phyloP scores from a whole-genome alignment of 352 stramenopile species.

The Aphanomyces cochlioides region DNA sequence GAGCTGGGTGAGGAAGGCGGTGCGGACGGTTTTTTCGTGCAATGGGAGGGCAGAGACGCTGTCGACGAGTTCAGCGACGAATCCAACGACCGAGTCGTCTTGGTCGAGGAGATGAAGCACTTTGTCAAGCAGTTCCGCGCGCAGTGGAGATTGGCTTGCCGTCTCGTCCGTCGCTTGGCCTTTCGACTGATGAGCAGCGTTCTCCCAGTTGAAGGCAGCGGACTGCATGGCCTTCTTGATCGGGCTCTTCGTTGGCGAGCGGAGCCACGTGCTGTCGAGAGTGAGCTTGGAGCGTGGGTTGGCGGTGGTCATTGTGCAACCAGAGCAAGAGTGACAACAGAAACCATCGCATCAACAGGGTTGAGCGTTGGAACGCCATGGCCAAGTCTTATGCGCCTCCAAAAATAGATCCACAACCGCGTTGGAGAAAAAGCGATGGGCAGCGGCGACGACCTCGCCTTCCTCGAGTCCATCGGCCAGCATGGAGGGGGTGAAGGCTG shows the following conservation, averaged over 20 bases:
- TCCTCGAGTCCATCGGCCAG: slow-evolving; percentile 35
- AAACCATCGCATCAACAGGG: not conserved
- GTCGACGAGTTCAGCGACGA: slow-evolving; percentile 52
- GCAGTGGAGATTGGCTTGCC: slow-evolving; percentile 28
- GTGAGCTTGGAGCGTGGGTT: slow-evolving; percentile 6
- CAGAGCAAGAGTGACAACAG: slow-evolving; percentile 5
- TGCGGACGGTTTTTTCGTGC: slow-evolving; percentile 39
- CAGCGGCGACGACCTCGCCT: slow-evolving; percentile 18
- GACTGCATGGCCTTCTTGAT: slow-evolving; percentile 23
- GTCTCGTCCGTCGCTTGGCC: slow-evolving; percentile 25
- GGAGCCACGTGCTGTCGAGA: not conserved
- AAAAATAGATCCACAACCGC: slow-evolving; percentile 3
- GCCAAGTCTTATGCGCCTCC: not conserved
- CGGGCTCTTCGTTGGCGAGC: slow-evolving; percentile 5
- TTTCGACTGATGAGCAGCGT: not conserved
- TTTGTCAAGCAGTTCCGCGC: slow-evolving; percentile 51
- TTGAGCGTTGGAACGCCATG: not conserved
- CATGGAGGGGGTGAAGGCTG: slow-evolving; percentile 31
- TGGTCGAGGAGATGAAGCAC: slow-evolving; percentile 57
- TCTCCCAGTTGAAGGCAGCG: not conserved
- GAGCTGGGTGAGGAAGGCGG: slow-evolving; percentile 44
- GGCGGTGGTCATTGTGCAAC: not conserved
- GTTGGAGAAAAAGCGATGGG: not conserved
- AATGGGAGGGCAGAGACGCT: slow-evolving; percentile 43
- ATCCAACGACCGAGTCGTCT: slow-evolving; percentile 43